Evolutionary conservation across 2,329 filamentous ascomycete species (phyloP), one percentile per base, ranked within the genome.

Genomic region (Beauveria sp.): DNA sequence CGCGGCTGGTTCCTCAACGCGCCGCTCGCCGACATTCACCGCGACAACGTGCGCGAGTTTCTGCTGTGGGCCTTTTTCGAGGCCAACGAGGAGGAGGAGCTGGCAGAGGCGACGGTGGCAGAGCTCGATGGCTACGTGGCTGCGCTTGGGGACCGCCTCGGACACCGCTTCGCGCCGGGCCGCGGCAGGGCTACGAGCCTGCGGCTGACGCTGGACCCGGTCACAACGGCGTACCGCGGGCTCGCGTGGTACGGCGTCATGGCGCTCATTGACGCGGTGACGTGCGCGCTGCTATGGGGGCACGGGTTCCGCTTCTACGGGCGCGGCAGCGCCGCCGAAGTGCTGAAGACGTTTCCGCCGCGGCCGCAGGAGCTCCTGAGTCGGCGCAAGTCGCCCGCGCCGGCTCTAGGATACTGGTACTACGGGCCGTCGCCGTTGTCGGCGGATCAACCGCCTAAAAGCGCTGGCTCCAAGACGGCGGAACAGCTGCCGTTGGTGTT

Each of bases 1-100:
- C 77, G 74, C 54, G 77, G 78, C 63, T 91, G 88, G 88, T 89
- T 90, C 64, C 75, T 85, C n/a, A 83, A 82, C 37, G 83, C 86
- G 2, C 75, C 80, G 10, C 61, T 76, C 1, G 70, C 75, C 20
- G 84, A 87, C 40, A 84, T 91, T 59, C 77, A 80, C 50, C 76
- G 81, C n/a, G 85, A 89, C n/a, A 89, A 90, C 66, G 72, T 90
- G 57, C 80, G 78, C 65, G 84, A 88, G 63, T 90, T 89, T 66
- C 70, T 88, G 24, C 75, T 82, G 9, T 91, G 88, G 88, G 86
- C 83, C 1, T 84, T 90, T 67, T 83, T 87, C 62, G 84, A 87
- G 53, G 67, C 63, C 6, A 71, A 70, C 0, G 72, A 72, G 2
- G 70, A 75, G 4, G 56, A 68, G 66, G 6, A 30, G 61, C n/a